These are phyloP conservation scores for Exophiala sideris DNA, from an alignment of 2,329 filamentous ascomycete species.

Conservation along the genomic window DNA sequence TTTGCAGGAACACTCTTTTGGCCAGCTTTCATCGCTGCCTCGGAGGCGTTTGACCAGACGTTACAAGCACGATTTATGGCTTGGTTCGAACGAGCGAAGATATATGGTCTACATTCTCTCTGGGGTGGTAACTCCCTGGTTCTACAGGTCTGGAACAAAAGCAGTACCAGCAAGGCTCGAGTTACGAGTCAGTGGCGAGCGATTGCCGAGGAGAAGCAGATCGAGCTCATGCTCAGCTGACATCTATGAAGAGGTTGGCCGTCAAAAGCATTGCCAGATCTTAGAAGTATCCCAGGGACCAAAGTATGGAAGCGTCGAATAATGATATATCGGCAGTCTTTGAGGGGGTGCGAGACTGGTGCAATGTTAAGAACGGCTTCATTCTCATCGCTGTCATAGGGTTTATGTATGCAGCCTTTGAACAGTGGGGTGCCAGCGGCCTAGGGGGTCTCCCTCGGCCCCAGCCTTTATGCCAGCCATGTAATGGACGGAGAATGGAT, in stretches of 20 bases:
- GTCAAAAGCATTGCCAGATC: too few relatives aligned
- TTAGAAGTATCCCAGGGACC: too few relatives aligned
- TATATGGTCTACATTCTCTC: neutral
- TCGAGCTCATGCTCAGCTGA: conserved; percentile 6
- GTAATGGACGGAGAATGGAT: too few relatives aligned
- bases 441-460: too few relatives aligned
- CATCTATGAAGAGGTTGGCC: neutral
- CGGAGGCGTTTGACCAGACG: conserved; percentile 48
- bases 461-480: too few relatives aligned
- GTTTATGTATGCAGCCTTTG: too few relatives aligned
- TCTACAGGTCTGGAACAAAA: conserved; percentile 4
- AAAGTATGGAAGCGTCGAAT: too few relatives aligned
- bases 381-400: too few relatives aligned
- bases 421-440: too few relatives aligned
- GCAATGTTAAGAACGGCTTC: too few relatives aligned
- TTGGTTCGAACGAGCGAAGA: conserved; percentile 4
- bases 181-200: conserved; percentile 5
- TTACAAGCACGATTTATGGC: conserved; percentile 37
- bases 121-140: conserved; percentile 1
- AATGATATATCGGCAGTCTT: too few relatives aligned
- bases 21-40: conserved; percentile 42
- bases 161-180: neutral
- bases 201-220: conserved; percentile 4
- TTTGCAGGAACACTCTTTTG: neutral
- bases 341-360: too few relatives aligned